Percentiles rank a stretch among this genome's conserved stretches.
Evolutionary conservation across 306 rosid genomes (phyloP).

Genomic region (Abrus pulchellus): DNA sequence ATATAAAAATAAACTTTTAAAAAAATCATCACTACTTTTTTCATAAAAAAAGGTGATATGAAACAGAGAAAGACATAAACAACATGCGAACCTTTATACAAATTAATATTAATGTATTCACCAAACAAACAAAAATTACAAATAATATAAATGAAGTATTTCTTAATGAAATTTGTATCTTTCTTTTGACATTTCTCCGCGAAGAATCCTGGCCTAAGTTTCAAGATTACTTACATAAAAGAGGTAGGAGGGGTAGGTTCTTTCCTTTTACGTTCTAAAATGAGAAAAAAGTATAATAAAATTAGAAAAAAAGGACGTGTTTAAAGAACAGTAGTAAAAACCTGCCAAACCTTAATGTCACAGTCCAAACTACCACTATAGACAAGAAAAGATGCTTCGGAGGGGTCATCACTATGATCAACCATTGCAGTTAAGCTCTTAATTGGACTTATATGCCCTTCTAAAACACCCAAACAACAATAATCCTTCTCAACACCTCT

Average conservation of each 20-base stretch:
- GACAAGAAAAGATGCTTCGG: conserved; percentile 55
- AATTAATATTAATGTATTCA: neutral
- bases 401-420: conserved; percentile 45
- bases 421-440: conserved; percentile 72
- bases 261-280: neutral
- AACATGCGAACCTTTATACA: neutral
- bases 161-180: neutral
- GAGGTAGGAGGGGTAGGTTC: neutral
- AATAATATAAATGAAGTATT: neutral
- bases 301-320: neutral
- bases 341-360: conserved; percentile 78
- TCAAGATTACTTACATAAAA: neutral
- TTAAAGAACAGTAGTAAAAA: conserved; percentile 59
- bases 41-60: too few species aligned
- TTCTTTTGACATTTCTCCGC: neutral
- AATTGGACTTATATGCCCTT: conserved; percentile 83
- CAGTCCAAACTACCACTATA: conserved; percentile 89
- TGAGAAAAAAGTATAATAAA: too few species aligned
- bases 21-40: neutral
- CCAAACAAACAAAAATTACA: neutral
- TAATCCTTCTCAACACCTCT: conserved; percentile 62
- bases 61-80: neutral
- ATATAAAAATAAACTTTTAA: too few species aligned
- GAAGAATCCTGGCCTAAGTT: neutral
- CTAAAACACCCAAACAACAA: conserved; percentile 72